Base-by-base conservation (phyloP, 2,329 filamentous ascomycete genomes). In the Elsinoe perseae region DNA sequence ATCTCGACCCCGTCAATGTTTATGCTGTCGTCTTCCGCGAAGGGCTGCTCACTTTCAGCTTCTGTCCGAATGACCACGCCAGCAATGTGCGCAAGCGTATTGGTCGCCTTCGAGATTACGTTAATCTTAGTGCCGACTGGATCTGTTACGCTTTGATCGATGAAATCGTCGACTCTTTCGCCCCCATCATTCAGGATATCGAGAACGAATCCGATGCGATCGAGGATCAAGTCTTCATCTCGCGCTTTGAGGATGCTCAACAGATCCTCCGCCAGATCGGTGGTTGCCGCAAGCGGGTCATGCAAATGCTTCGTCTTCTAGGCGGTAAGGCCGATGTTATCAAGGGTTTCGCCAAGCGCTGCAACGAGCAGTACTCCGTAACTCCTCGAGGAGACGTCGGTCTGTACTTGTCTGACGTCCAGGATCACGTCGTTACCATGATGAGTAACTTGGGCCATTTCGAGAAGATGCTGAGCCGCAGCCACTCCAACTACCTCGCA, bases 361-460 rank as follows among this genome's bases (percentile, higher is more conserved):
- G 93, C 81, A 98, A 97, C 69, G 92, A 96, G 68, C 89, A 95
- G 61, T 97, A 95, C 76, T 87, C 89, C 62, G 87, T 97, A 54
- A 95, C 93, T 1, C 93, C 93, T 5, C 87, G 91, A 48, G 93
- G 93, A 75, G 93, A 98, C 68, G 95, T 98, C 62, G 93, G 91
- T 20, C 82, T 98, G 65, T 98, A 98, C 68, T 81, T 98, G 32
- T 89, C 89, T 66, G 93, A 98, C 73, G 96, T 98, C 61, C 93
- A 98, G 72, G 93, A 98, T 73, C 93, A 98, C 80, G 92, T 98
- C 54, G 89, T 98, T 58, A 98, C 93, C 44, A 97, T 97, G 92
- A 95, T 95, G 81, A 93, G 88, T 63, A 98, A 95, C 72, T 73
- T 98, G 64, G 84, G 84, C 1, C 93, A 98, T 69, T 96, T 95